Conservation (phyloP, 2,329 filamentous ascomycete genomes). For the Aureobasidium melanogenum region DNA sequence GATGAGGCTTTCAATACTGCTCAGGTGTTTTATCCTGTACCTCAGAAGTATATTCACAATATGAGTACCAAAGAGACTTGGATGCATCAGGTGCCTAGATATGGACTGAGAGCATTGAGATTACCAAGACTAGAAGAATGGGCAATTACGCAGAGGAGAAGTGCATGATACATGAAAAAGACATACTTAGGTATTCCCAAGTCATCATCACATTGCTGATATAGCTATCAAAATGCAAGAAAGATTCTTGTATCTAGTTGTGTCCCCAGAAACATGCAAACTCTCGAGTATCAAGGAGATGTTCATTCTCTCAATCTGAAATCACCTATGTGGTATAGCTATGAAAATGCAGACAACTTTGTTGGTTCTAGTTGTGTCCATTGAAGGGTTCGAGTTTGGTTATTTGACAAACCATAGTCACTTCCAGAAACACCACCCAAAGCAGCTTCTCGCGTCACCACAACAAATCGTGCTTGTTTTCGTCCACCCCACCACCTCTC, state of each 20-base stretch:
- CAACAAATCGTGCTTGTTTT: not conserved
- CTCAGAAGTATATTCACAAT: not conserved
- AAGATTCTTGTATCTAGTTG: rapidly evolving
- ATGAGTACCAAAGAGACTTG: not conserved
- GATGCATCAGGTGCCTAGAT: not conserved
- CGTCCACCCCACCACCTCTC: not conserved
- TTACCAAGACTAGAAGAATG: not conserved
- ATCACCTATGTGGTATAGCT: not conserved
- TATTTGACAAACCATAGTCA: not conserved
- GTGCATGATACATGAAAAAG: not conserved
- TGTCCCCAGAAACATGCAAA: not conserved
- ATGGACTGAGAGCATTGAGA: not conserved
- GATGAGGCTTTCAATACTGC: not conserved
- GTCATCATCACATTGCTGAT: too few relatives aligned
- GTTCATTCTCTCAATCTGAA: too few relatives aligned
- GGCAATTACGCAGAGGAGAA: not conserved
- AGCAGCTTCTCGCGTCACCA: not conserved
- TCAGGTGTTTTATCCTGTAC: not conserved
- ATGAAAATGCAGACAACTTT: not conserved
- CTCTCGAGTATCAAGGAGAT: too few relatives aligned
- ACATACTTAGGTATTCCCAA: too few relatives aligned
- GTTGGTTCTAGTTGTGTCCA: not conserved
- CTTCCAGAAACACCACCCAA: not conserved
- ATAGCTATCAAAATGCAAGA: not conserved
- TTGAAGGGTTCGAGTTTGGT: not conserved